Base-by-base conservation (phyloP, 768 basidiomycete genomes). In the Candolleomyces efflorescens region DNA sequence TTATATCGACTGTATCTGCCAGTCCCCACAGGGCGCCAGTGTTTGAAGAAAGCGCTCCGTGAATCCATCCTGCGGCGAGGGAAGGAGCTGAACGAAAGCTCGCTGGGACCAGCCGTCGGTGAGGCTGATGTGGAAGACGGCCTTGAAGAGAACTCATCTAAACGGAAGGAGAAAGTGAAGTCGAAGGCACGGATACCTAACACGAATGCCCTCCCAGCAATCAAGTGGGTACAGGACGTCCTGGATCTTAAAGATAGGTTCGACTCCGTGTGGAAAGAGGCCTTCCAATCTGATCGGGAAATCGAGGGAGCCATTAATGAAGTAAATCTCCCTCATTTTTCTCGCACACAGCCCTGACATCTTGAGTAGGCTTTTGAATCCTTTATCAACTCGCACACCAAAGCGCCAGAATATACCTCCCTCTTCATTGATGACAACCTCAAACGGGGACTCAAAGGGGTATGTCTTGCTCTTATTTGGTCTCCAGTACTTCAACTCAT, bases 371-470 rank as follows among this genome's bases (percentile, higher is more conserved):
- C 94, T 0, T 98, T 98, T 67, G 86, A 89, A 71, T 81, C 85
- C 1, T 97, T 98, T 70, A 85, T 98, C 68, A 98, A 98, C 72
- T 72, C 78, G 20, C 93, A 97, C 65, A 82, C 84, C 38, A 90
- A 91, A 64, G 85, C 92, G 17, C 87, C 97, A 6, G 97, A 99
- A 67, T 98, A 86, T 68, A 92, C 98, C 43, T 98, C 97, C 3
- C 74, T 99, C 52, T 99, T 92, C 72, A 94, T 99, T 59, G 97
- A 99, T 65, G 95, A 98, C 59, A 88, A 98, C 68, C 79, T 99
- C 22, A 94, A 89, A 73, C 92, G 94, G 66, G 96, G 96, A 0
- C 78, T 98, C 27, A 97, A 93, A 75, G 93, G 94, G 56, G 95
- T 96, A 70, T 64, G 91, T 76, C 0, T 6, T 24, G 13, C 23